Percentiles rank a stretch among this genome's conserved stretches.
phyloP scores from a whole-genome alignment of 2,329 filamentous ascomycete genomes.

The Helotiales sp. region DNA sequence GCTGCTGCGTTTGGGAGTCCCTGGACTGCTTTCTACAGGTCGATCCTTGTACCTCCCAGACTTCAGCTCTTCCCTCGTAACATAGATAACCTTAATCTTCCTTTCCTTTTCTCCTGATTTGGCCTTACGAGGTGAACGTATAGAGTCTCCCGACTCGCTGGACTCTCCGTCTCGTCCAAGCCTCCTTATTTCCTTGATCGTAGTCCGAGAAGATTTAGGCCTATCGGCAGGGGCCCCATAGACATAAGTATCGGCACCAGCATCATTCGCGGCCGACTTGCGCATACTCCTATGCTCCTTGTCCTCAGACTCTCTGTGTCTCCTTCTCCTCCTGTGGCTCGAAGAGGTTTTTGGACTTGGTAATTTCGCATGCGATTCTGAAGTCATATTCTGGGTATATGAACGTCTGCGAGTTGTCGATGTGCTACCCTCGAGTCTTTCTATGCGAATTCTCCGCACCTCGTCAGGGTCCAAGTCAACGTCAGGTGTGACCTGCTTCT shows the following conservation, averaged over 20 bases:
- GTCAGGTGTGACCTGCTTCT: conserved; percentile 24
- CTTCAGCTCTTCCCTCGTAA: conserved; percentile 24
- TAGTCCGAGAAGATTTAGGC: conserved; percentile 15
- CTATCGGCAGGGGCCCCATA: conserved; percentile 21
- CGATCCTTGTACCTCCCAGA: conserved; percentile 19
- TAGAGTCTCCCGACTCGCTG: conserved; percentile 21
- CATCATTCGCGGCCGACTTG: conserved; percentile 21
- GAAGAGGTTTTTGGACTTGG: conserved; percentile 21
- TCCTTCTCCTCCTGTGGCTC: conserved; percentile 26
- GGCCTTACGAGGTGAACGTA: conserved; percentile 10
- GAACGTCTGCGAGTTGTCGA: conserved; percentile 17
- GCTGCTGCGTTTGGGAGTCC: conserved; percentile 20
- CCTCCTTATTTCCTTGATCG: conserved; percentile 23
- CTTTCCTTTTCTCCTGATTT: conserved; percentile 23
- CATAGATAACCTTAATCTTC: conserved; percentile 30
- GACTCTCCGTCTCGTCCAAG: conserved; percentile 25
- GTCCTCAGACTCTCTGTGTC: conserved; percentile 21
- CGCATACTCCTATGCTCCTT: conserved; percentile 22
- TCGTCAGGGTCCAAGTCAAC: conserved; percentile 24
- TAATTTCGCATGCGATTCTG: conserved; percentile 29
- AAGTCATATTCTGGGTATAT: conserved; percentile 25
- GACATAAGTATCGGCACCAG: conserved; percentile 19
- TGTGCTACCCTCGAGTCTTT: conserved; percentile 29
- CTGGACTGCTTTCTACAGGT: conserved; percentile 8
- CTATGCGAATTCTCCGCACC: conserved; percentile 28